Evolutionary conservation across 139 green algal species (phyloP), one percentile per base, ranked within the genome.

Genomic region (Closterium sp.): DNA sequence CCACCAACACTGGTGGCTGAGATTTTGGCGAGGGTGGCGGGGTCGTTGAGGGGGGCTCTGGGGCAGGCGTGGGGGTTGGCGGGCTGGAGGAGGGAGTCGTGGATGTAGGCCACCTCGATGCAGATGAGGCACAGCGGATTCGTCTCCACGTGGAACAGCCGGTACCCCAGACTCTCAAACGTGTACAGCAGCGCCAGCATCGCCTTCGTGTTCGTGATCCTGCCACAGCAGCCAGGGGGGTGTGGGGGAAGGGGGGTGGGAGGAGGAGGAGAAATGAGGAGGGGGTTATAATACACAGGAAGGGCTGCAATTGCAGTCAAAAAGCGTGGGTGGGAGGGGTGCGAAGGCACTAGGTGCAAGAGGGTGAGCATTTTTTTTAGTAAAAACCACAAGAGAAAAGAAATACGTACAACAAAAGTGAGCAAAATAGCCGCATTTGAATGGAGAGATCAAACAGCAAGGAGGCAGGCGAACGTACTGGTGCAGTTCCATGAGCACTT

Each of bases 181-280:
- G 84, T 87, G n/a, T 87, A 31, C 84, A 87, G 84, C 84, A 87
- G 84, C 84, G 84, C n/a, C n/a, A 32, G n/a, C 84, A 87, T 31
- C 9, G 28, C n/a, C n/a, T 87, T 31, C 6, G 84, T 73, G 50
- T 73, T 73, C 50, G 50, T 73, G 50, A 73, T 73, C 50, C 50
- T 73, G 50, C 50, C 50, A 73, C 9, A 11, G 10, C 50, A 73
- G 50, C 13, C 13, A 73, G 17, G 42, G 42, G 42, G 42, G 42
- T 5, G 42, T 5, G 42, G 42, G 42, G 50, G 50, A 73, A 0
- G 50, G 50, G 24, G 50, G 50, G 50, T 9, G 50, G 6, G 50
- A 3, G 13, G 50, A 27, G 17, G 10, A 27, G 2, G 13, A n/a
- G 50, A 22, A 73, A 73, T 5, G 50, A 73, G 10, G 2, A 13